Base-by-base conservation (phyloP, 164 flowering plant genomes). In the Chloranthus sessilifolius region DNA sequence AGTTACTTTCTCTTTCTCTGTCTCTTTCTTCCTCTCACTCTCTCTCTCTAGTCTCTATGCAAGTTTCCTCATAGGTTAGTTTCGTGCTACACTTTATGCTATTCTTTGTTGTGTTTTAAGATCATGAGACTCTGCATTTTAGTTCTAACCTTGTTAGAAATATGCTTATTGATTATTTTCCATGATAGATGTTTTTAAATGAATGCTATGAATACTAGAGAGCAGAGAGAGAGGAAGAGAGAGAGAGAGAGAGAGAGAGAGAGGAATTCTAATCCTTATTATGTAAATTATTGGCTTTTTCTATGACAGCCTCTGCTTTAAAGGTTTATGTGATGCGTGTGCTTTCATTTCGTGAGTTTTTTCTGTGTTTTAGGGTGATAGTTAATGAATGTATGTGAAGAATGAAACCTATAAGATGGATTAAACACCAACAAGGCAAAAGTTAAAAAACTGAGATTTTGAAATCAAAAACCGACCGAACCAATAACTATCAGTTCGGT, bases 21-120 rank as follows among this genome's bases (percentile, higher is more conserved):
- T n/a, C n/a, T n/a, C n/a, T n/a, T n/a, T n/a, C n/a, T n/a, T n/a
- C n/a, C n/a, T n/a, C n/a, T n/a, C n/a, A n/a, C n/a, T n/a, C n/a
- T n/a, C n/a, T n/a, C n/a, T n/a, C n/a, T n/a, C n/a, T n/a, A n/a
- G n/a, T n/a, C n/a, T n/a, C n/a, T n/a, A n/a, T n/a, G 99, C 84
- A 92, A 82, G 60, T 92, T 88, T 46, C 96, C 99, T 59, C 59
- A 87, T 10, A 74, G 96, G 99, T 88, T 31, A 74, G 82, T 66
- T 53, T 52, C 16, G 14, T 43, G 6, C 20, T 12, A n/a, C n/a
- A n/a, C n/a, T n/a, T n/a, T n/a, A n/a, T 20, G 16, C 19, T 9
- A 3, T 58, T 15, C 9, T 29, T 20, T 8, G n/a, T n/a, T n/a
- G n/a, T n/a, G n/a, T n/a, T n/a, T 28, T 12, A 20, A 7, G 10